A percentile compares a stretch with the other conserved stretches of the same genome.
These are phyloP conservation scores for Chaetomiaceae sp. DNA, from an alignment of 2,329 filamentous ascomycete genomes.

Conservation along the genomic window DNA sequence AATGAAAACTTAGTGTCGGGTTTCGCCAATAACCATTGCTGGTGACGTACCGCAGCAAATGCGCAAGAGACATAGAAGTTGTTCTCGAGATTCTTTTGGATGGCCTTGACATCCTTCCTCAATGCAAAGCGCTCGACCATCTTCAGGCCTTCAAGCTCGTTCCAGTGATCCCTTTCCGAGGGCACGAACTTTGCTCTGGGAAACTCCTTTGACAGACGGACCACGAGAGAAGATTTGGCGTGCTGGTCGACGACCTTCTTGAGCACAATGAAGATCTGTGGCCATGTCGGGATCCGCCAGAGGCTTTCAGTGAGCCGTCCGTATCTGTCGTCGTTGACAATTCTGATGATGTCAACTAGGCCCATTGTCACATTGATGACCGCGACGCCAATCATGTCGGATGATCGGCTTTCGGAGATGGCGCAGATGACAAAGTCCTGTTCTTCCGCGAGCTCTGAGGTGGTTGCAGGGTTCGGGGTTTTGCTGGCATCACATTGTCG, in stretches of 20 bases:
- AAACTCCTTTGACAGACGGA: conserved; percentile 10
- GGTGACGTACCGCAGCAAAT: conserved; percentile 21
- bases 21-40: neutral
- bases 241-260: conserved; percentile 8
- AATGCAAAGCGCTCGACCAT: conserved; percentile 19
- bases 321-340: conserved; percentile 23
- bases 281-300: conserved; percentile 3
- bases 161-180: conserved; percentile 20
- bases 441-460: neutral
- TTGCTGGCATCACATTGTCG: neutral
- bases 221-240: conserved; percentile 12
- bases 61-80: conserved; percentile 25
- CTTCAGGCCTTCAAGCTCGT: conserved; percentile 12
- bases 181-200: conserved; percentile 10
- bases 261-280: conserved; percentile 20
- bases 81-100: conserved; percentile 13
- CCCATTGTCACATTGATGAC: conserved; percentile 17
- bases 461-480: neutral
- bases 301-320: conserved; percentile 15
- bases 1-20: neutral
- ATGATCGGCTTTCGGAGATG: conserved; percentile 21
- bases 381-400: conserved; percentile 21
- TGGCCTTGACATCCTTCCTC: conserved; percentile 6
- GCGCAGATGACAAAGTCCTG: conserved; percentile 22
- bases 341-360: conserved; percentile 14